Percentiles rank a stretch among this genome's conserved stretches.
phyloP scores from a whole-genome alignment of 352 stramenopile genomes.

The Phytophthora constricta region DNA sequence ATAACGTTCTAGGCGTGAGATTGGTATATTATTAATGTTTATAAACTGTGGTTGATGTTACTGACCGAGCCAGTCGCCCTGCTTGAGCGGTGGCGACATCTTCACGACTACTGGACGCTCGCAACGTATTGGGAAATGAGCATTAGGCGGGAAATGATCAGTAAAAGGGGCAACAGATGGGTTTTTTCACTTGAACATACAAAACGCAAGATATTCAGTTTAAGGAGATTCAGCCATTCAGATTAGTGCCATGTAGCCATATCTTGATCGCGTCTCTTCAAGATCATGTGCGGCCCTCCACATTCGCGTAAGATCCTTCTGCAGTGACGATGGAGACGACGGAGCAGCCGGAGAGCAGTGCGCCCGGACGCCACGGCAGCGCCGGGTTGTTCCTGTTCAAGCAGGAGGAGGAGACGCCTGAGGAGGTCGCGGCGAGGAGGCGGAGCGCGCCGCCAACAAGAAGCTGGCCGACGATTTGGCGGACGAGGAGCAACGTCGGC shows the following conservation, averaged over 20 bases:
- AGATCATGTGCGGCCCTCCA: too few relatives aligned
- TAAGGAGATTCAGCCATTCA: not conserved
- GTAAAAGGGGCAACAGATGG: not conserved
- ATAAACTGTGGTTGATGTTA: too few relatives aligned
- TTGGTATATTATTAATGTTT: too few relatives aligned
- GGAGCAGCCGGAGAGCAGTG: conserved; percentile 2
- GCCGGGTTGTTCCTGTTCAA: conserved; percentile 64
- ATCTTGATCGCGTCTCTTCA: conserved; percentile 25
- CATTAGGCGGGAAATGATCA: too few relatives aligned
- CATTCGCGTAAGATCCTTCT: not conserved
- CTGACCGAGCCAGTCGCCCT: conserved; percentile 57
- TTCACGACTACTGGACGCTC: not conserved
- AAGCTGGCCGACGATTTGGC: conserved; percentile 61
- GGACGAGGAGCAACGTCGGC: conserved; percentile 63
- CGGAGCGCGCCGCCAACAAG: conserved; percentile 57
- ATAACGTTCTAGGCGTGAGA: too few relatives aligned
- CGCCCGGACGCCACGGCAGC: conserved; percentile 46
- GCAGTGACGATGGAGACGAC: not conserved
- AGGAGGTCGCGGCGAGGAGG: conserved; percentile 43
- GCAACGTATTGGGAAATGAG: not conserved
- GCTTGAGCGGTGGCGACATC: conserved; percentile 6
- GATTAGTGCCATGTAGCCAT: conserved; percentile 10
- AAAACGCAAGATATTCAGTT: not conserved
- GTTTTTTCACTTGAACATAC: not conserved
- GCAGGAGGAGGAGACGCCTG: conserved; percentile 47